These are phyloP conservation scores for Trichoderma semiorbis DNA, from an alignment of 2,329 filamentous ascomycete genomes.

Conservation along the genomic window DNA sequence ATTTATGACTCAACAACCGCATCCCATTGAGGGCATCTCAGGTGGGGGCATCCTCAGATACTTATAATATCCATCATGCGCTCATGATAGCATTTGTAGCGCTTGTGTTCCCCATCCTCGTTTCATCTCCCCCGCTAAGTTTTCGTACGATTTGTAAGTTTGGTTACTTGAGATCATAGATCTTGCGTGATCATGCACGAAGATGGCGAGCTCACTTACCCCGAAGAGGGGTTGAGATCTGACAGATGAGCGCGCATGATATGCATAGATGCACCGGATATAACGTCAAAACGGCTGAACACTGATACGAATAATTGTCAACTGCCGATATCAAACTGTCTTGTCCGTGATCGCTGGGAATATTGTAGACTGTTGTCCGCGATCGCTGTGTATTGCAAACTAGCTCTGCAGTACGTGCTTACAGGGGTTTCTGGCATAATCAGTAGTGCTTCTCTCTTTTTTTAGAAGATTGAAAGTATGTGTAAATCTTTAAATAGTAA, in stretches of 20 bases:
- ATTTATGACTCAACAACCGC: background rate
- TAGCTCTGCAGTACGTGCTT: background rate
- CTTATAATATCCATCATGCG: background rate
- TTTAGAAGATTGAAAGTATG: background rate
- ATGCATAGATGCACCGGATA: background rate
- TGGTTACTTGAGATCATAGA: background rate
- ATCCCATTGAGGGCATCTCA: background rate
- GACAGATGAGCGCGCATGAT: background rate
- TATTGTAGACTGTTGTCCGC: background rate
- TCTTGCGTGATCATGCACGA: constrained; percentile 14
- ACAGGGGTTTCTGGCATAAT: background rate
- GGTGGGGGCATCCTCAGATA: background rate
- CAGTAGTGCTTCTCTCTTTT: background rate
- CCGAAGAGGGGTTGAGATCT: background rate
- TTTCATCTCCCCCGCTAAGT: background rate
- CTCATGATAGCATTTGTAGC: background rate
- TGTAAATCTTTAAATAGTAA: background rate
- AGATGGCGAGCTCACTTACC: constrained; percentile 32
- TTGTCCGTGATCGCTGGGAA: background rate
- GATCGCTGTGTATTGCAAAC: background rate
- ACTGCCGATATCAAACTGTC: background rate
- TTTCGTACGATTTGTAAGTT: background rate
- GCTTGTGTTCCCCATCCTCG: background rate
- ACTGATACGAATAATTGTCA: background rate
- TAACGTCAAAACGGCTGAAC: background rate